Evolutionary conservation across 345 rosid genomes (phyloP), one percentile per base, ranked within the genome.

Genomic region (Leavenworthia alabamica): DNA sequence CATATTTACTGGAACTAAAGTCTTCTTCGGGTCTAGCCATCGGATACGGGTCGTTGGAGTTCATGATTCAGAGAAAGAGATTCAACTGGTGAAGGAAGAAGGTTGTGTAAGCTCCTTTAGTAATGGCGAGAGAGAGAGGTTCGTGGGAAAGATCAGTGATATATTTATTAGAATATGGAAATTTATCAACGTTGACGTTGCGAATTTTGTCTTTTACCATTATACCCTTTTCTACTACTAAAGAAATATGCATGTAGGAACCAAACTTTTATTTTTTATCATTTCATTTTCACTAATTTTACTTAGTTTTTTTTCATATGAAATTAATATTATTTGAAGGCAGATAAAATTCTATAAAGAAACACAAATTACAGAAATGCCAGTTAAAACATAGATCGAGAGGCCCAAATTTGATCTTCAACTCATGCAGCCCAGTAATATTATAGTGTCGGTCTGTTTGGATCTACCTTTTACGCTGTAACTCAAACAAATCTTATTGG

Each of bases 1-100:
- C 89, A 59, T 82, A 86, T 66, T 83, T 5, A 6, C 3, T 15
- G 8, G 68, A 10, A 47, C 11, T 54, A 0, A 2, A 11, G 20
- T 13, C 13, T 2, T 51, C 62, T 5, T 15, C 42, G 67, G 63
- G 67, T 0, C 35, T 41, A 22, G 13, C 22, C 10, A 39, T 16
- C 14, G 62, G 43, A 49, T 67, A 17, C 24, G 7, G 71, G 39
- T 63, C 49, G 43, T 24, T 47, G 56, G 67, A 11, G 56, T 39
- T 43, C 74, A 68, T 67, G 31, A 4, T 31, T 19, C 14, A 19
- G 57, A 43, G 55, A 40, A 51, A 60, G 43, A 68, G 73, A 68
- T 62, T 53, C 62, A 54, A 62, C 8, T 45, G 49, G 62, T 68
- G 60, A 50, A 59, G 45, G 28, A 50, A 32, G 52, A 31, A 41